Conservation (phyloP, 495 filamentous ascomycete species). For the Clavariopsis aquatica region DNA sequence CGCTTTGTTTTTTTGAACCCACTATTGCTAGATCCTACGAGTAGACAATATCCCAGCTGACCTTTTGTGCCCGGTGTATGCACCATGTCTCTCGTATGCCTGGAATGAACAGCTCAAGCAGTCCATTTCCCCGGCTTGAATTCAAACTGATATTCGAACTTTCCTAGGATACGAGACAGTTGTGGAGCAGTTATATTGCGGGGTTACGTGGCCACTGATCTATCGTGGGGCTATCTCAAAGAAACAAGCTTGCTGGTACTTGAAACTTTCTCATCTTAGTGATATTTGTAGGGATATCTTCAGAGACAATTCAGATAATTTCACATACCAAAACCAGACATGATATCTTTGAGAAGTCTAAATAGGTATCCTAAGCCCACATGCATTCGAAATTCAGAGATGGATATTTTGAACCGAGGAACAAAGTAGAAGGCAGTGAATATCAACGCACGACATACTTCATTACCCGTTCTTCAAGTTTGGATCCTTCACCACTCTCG, state of each 20-base stretch:
- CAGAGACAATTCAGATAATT: too few relatives aligned
- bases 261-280: background rate
- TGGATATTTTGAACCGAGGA: too few relatives aligned
- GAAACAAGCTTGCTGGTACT: too few relatives aligned
- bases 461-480: too few relatives aligned
- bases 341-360: too few relatives aligned
- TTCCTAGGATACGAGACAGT: background rate
- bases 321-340: too few relatives aligned
- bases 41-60: background rate
- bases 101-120: background rate
- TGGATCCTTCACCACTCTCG: too few relatives aligned
- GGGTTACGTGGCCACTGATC: background rate
- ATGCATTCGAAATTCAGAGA: too few relatives aligned
- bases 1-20: too few relatives aligned
- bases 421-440: too few relatives aligned
- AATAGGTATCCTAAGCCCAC: too few relatives aligned
- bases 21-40: background rate
- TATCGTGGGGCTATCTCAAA: background rate
- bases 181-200: background rate
- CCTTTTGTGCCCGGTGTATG: background rate
- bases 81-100: background rate
- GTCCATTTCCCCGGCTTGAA: background rate
- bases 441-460: too few relatives aligned
- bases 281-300: background rate
- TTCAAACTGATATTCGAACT: background rate